Conservation (phyloP, 2,329 filamentous ascomycete species). For the Aspergillus quadricinctus region DNA sequence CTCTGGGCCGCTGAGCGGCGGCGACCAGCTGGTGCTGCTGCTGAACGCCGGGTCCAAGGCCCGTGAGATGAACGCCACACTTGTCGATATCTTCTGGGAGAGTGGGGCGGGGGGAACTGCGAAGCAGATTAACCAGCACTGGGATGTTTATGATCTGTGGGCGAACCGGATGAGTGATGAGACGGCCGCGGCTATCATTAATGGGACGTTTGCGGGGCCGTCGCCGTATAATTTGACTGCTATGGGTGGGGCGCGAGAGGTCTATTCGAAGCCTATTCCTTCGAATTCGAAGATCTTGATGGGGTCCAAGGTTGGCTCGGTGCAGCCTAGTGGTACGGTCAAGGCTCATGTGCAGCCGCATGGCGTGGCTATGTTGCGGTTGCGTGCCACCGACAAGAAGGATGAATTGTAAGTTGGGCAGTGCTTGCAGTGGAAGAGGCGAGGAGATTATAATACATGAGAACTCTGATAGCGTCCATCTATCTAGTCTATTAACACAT, state of each 20-base stretch:
- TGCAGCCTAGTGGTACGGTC: slow-evolving; percentile 42
- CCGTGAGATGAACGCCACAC: slow-evolving; percentile 46
- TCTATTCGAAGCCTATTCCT: slow-evolving; percentile 40
- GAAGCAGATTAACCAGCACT: neutral
- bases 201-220: slow-evolving; percentile 30
- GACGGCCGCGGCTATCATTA: slow-evolving; percentile 43
- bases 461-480: neutral
- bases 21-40: slow-evolving; percentile 47
- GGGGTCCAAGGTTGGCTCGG: slow-evolving; percentile 43
- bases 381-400: slow-evolving; percentile 40
- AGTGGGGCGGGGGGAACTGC: slow-evolving; percentile 16
- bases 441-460: neutral
- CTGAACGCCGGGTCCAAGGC: slow-evolving; percentile 47
- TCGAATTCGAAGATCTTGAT: slow-evolving; percentile 36
- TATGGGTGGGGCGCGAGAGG: slow-evolving; percentile 29
- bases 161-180: slow-evolving; percentile 44
- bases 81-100: slow-evolving; percentile 52
- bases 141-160: neutral
- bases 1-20: slow-evolving; percentile 45
- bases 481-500: slow-evolving; percentile 1
- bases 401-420: slow-evolving; percentile 39
- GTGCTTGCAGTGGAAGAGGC: neutral
- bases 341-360: slow-evolving; percentile 45
- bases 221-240: slow-evolving; percentile 43
- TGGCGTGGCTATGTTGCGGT: slow-evolving; percentile 48